Evolutionary conservation across 2,329 filamentous ascomycete species (phyloP), one percentile per base, ranked within the genome.

Genomic region (Phaeophleospora eucalypticola): DNA sequence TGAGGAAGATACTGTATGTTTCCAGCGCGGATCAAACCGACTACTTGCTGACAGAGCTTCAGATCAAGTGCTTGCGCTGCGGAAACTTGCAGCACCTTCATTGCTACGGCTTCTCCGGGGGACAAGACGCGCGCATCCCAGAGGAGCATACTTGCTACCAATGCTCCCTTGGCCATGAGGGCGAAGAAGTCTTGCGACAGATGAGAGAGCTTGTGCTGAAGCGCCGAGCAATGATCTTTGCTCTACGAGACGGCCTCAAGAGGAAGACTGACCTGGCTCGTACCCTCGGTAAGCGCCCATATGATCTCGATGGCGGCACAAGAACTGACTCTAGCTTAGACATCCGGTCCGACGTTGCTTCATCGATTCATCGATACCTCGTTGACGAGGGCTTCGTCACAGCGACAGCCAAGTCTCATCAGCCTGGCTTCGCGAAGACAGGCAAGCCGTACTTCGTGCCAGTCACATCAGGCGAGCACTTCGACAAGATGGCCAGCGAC

Each of bases 41-140:
- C 21, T 43, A n/a, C 48, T 39, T 48, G 16, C 45, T 48, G 19
- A 45, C 33, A 29, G 10, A 17, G n/a, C 24, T 15, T 7, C 34
- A 75, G 72, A 56, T 74, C n/a, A 43, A 66, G 45, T 77, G 74
- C 51, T 47, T 54, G 10, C 73, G 68, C 49, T 77, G 73, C 52
- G 53, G 63, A 32, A 70, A 62, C 8, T 70, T 66, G 56, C 74
- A 77, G 51, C 74, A 77, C 59, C 44, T 68, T 19, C 55, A 65
- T 33, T 77, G 74, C 56, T 74, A 75, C 48, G 74, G 73, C 4
- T 75, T 70, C 51, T 55, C 57, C 7, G 60, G 53, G 16, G 21
- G 45, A 2, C 50, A 63, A n/a, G 71, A 74, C 52, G 56, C 60
- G 8, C 65, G 66, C 24, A 50, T 74, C 16, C 68, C 70, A 24